A percentile compares a stretch with the other conserved stretches of the same genome.
phyloP scores from a whole-genome alignment of 495 filamentous ascomycete genomes.

The Baudoinia panamericana region DNA sequence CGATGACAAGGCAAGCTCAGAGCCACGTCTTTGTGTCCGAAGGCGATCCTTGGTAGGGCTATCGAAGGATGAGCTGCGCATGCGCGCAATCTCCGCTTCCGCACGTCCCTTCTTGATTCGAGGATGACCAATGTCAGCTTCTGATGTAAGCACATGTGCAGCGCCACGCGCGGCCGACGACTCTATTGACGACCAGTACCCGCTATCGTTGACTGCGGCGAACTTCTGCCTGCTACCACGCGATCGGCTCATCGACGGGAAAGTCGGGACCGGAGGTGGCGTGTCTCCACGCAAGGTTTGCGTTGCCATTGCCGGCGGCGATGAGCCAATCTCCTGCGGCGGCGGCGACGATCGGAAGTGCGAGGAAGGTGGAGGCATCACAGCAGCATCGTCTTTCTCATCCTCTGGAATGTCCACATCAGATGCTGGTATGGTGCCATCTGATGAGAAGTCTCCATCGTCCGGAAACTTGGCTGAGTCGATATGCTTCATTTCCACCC shows the following conservation, averaged over 20 bases:
- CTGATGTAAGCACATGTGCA: constrained; percentile 52
- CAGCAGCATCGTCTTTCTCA: constrained; percentile 33
- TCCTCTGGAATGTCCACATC: constrained; percentile 62
- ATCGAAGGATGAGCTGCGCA: constrained; percentile 84
- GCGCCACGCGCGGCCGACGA: constrained; percentile 73
- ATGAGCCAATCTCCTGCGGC: constrained; percentile 59
- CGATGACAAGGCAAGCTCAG: constrained; percentile 47
- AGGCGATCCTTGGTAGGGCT: constrained; percentile 58
- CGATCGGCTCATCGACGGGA: constrained; percentile 41
- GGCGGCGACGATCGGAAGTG: constrained; percentile 45
- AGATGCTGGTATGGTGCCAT: constrained; percentile 86
- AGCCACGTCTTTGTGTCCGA: constrained; percentile 36
- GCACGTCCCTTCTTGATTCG: constrained; percentile 77
- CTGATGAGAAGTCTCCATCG: constrained; percentile 64
- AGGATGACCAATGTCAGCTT: constrained; percentile 55
- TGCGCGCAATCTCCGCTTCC: constrained; percentile 89
- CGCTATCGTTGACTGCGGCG: constrained; percentile 75
- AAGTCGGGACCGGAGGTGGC: constrained; percentile 56
- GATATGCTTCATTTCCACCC: constrained; percentile 21
- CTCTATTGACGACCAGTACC: constrained; percentile 94
- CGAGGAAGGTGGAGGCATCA: constrained; percentile 25
- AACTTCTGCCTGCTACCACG: constrained; percentile 56
- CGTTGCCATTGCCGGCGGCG: constrained; percentile 58
- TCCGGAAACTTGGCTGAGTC: constrained; percentile 37
- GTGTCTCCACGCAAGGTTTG: constrained; percentile 52